Percentiles rank a stretch among this genome's conserved stretches.
phyloP scores from a whole-genome alignment of 805 yeast species.

The Cyberlindnera meyerae region DNA sequence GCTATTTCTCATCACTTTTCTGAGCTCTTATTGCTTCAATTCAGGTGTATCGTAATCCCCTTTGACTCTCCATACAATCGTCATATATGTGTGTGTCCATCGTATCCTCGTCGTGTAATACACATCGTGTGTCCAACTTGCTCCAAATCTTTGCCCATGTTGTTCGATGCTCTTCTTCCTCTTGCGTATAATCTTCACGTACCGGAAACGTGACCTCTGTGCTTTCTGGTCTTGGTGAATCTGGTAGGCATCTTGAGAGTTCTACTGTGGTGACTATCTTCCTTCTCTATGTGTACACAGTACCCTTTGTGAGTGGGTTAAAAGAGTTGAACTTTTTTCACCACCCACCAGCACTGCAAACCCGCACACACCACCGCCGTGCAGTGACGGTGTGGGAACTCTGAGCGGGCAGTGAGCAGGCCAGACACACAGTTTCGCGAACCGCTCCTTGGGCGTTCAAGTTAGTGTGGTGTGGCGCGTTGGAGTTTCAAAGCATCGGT shows the following conservation, averaged over 20 bases:
- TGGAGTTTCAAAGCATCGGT: too few species aligned
- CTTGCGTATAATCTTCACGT: slow-evolving; percentile 42
- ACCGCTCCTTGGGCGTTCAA: neutral
- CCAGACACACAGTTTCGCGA: too few species aligned
- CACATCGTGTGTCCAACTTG: too few species aligned
- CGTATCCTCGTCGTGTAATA: too few species aligned
- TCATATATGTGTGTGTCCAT: neutral
- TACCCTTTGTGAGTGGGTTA: slow-evolving; percentile 4
- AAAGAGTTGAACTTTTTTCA: slow-evolving; percentile 20
- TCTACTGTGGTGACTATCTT: slow-evolving; percentile 19
- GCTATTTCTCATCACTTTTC: too few species aligned
- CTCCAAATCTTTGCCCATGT: neutral
- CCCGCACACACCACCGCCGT: neutral
- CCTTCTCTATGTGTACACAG: slow-evolving; percentile 3
- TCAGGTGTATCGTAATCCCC: too few species aligned
- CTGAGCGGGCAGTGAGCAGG: too few species aligned
- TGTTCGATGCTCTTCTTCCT: neutral
- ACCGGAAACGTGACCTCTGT: slow-evolving; percentile 99
- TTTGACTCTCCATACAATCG: too few species aligned
- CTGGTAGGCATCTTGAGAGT: slow-evolving; percentile 87
- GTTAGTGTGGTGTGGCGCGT: neutral
- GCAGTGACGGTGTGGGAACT: too few species aligned
- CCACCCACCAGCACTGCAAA: slow-evolving; percentile 13
- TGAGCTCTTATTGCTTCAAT: too few species aligned
- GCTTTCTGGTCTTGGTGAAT: slow-evolving; percentile 99